Conservation (phyloP, 495 filamentous ascomycete species). For the Lasiosphaeris hirsuta region DNA sequence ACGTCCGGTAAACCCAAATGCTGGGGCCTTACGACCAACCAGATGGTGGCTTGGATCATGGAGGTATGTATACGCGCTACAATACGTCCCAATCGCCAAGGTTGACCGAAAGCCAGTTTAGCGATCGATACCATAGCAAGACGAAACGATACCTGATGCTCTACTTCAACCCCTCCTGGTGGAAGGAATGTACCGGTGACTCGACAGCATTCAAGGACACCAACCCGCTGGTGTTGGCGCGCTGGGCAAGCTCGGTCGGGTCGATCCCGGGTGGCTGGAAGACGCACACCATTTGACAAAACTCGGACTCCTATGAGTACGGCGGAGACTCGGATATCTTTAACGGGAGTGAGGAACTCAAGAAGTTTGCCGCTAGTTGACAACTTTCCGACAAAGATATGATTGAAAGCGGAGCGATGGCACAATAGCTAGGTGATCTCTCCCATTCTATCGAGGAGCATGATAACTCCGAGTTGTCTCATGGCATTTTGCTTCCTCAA, state of each 20-base stretch:
- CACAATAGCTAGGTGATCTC: too few relatives aligned
- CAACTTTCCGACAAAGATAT: too few relatives aligned
- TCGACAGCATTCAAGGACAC: constrained; percentile 48
- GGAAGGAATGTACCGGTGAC: constrained; percentile 59
- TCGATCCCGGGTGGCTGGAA: constrained; percentile 58
- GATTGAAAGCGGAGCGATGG: too few relatives aligned
- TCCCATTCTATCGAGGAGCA: too few relatives aligned
- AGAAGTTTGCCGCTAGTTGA: constrained; percentile 1
- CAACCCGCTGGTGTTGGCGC: constrained; percentile 57
- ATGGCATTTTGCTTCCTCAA: too few relatives aligned
- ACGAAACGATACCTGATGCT: constrained; percentile 58
- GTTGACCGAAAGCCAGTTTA: constrained; percentile 43
- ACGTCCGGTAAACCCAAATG: constrained; percentile 45
- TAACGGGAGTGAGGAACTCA: constrained; percentile 33
- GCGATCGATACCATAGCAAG: constrained; percentile 49
- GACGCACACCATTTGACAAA: constrained; percentile 48
- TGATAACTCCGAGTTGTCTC: too few relatives aligned
- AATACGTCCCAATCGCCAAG: background rate
- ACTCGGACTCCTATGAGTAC: constrained; percentile 42
- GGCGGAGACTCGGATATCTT: constrained; percentile 53
- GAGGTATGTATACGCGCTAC: too few relatives aligned
- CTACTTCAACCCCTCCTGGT: constrained; percentile 61
- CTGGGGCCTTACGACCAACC: constrained; percentile 48
- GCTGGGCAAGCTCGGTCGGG: constrained; percentile 47
- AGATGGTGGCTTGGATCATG: constrained; percentile 59